These are phyloP conservation scores for Schizothecium vesticola DNA, from an alignment of 495 filamentous ascomycete genomes.

Conservation along the genomic window DNA sequence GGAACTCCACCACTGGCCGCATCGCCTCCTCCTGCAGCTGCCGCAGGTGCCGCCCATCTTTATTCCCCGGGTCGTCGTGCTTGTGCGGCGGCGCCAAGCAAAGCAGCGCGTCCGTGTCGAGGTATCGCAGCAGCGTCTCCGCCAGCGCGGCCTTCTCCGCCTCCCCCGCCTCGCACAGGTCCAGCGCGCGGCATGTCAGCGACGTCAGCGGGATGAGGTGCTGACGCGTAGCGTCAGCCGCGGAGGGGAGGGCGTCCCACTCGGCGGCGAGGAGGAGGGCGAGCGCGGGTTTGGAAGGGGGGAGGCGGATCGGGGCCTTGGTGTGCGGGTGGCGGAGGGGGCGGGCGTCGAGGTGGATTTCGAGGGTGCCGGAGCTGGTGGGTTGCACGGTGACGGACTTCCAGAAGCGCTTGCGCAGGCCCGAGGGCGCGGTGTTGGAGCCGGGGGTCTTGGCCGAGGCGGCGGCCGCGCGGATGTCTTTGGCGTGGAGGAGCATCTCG, in stretches of 20 bases:
- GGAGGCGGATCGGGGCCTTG: conserved; percentile 63
- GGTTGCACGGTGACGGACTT: conserved; percentile 64
- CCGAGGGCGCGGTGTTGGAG: not conserved
- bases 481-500: conserved; percentile 45
- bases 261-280: conserved; percentile 84
- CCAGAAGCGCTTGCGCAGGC: conserved; percentile 73
- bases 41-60: conserved; percentile 52
- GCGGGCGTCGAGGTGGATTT: conserved; percentile 73
- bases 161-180: conserved; percentile 49
- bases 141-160: conserved; percentile 34
- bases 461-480: conserved; percentile 36
- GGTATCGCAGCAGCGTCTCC: conserved; percentile 68
- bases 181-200: conserved; percentile 69
- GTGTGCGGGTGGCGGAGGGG: conserved; percentile 69
- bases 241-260: conserved; percentile 79
- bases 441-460: not conserved
- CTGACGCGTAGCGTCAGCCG: conserved; percentile 67
- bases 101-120: conserved; percentile 89
- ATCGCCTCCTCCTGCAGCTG: conserved; percentile 64
- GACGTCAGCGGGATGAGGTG: conserved; percentile 91
- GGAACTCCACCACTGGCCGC: conserved; percentile 58
- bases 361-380: conserved; percentile 55
- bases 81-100: conserved; percentile 69
- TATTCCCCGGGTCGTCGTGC: conserved; percentile 30
- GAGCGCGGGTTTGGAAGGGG: conserved; percentile 68